Percentiles rank a stretch among this genome's conserved stretches.
These are phyloP conservation scores for Phytopythium helicoides DNA, from an alignment of 352 stramenopile genomes.

Conservation along the genomic window DNA sequence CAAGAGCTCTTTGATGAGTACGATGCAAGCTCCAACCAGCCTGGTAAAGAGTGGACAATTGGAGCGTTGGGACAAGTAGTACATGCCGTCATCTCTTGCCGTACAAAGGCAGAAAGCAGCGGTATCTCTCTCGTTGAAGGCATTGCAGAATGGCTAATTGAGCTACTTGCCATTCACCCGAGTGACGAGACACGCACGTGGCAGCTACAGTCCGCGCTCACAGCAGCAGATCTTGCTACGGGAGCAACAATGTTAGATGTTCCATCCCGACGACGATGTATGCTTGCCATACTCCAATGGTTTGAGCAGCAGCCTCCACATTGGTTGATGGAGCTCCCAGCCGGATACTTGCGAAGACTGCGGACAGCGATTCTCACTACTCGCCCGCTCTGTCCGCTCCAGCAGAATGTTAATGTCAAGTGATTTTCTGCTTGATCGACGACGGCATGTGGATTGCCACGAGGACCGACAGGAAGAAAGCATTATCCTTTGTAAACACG, in stretches of 20 bases:
- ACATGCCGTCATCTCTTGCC: no score
- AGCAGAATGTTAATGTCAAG: no score
- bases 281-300: conserved; percentile 19
- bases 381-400: no score
- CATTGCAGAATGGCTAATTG: conserved; percentile 15
- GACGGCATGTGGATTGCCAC: no score
- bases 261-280: conserved; percentile 1
- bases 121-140: conserved; percentile 6
- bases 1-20: conserved; percentile 12
- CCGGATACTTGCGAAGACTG: conserved; percentile 23
- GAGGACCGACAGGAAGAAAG: no score
- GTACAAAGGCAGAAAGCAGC: no score
- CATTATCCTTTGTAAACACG: no score
- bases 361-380: conserved; percentile 24
- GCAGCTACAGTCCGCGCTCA: conserved; percentile 9
- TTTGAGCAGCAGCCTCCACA: conserved; percentile 15
- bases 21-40: background rate
- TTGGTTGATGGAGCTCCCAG: conserved; percentile 10
- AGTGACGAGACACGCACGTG: conserved; percentile 5
- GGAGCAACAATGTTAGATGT: conserved; percentile 6
- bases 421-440: no score
- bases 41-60: conserved; percentile 9
- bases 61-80: no score
- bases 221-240: conserved; percentile 21
- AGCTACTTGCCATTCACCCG: conserved; percentile 12